Conservation (phyloP, 2,329 filamentous ascomycete species). For the Arthroderma sp. region DNA sequence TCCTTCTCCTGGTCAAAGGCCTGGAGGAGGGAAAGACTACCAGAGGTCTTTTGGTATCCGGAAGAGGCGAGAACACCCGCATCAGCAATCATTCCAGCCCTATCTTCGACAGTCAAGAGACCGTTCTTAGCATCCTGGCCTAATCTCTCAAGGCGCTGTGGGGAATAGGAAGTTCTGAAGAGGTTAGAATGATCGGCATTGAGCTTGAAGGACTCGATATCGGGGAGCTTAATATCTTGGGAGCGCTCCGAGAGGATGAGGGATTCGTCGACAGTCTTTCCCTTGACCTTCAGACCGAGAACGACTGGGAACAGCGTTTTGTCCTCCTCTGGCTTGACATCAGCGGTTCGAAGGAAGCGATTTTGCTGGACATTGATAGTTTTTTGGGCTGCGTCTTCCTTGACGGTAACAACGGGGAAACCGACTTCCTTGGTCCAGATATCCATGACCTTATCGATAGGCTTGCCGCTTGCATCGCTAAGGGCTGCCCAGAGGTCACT, state of each 20-base stretch:
- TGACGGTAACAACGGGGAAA: slow-evolving; percentile 79
- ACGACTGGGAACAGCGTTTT: slow-evolving; percentile 79
- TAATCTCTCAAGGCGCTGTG: slow-evolving; percentile 73
- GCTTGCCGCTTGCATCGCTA: slow-evolving; percentile 78
- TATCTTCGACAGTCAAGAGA: slow-evolving; percentile 72
- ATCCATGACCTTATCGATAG: slow-evolving; percentile 79
- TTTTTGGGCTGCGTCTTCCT: slow-evolving; percentile 55
- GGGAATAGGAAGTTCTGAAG: slow-evolving; percentile 78
- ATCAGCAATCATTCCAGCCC: slow-evolving; percentile 88
- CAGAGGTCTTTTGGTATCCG: slow-evolving; percentile 87
- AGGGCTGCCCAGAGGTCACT: slow-evolving; percentile 82
- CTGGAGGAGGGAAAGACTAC: slow-evolving; percentile 70
- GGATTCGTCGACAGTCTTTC: slow-evolving; percentile 67
- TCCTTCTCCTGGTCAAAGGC: slow-evolving; percentile 70
- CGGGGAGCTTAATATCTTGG: slow-evolving; percentile 60
- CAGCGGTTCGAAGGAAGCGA: slow-evolving; percentile 80
- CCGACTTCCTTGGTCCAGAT: slow-evolving; percentile 97
- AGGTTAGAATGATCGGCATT: slow-evolving; percentile 91
- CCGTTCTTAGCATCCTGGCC: slow-evolving; percentile 72
- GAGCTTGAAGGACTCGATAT: slow-evolving; percentile 85
- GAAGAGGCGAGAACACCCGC: slow-evolving; percentile 79
- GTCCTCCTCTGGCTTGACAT: slow-evolving; percentile 89
- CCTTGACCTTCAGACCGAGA: slow-evolving; percentile 61
- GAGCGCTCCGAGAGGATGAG: slow-evolving; percentile 62
- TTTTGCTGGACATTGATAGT: slow-evolving; percentile 86